Conservation (phyloP, 352 stramenopile species). For the Phytophthora fragariaefolia region DNA sequence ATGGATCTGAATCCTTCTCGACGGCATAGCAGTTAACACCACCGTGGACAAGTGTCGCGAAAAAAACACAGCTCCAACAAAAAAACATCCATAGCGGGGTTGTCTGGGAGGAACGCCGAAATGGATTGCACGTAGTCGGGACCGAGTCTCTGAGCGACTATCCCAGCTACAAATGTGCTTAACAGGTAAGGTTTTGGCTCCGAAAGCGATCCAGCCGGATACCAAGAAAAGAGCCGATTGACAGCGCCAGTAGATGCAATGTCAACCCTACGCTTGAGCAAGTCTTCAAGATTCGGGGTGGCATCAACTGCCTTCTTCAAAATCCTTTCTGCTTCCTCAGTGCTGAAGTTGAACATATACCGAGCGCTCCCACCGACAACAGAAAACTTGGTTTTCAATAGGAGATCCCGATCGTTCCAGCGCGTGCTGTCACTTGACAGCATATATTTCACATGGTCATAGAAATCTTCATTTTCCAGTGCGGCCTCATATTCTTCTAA, state of each 20-base stretch:
- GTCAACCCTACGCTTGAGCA: neutral
- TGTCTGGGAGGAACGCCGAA: neutral
- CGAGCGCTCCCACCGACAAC: neutral
- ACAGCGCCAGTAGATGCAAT: neutral
- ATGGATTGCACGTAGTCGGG: slow-evolving; percentile 1
- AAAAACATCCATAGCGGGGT: neutral
- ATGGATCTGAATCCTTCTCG: neutral
- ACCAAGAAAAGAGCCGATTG: neutral
- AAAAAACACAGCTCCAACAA: slow-evolving; percentile 8
- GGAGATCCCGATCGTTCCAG: neutral
- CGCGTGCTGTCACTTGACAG: neutral
- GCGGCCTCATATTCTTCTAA: neutral
- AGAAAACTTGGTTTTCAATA: neutral
- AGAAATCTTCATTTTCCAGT: neutral
- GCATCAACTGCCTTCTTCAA: neutral
- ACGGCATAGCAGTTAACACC: neutral
- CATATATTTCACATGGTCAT: neutral
- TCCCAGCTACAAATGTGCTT: slow-evolving; percentile 4
- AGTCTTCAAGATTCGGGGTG: neutral
- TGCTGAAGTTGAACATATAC: neutral
- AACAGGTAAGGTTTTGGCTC: neutral
- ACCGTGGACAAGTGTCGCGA: neutral
- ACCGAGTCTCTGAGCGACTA: slow-evolving; percentile 2
- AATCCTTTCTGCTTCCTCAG: neutral
- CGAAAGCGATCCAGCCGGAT: neutral